A percentile compares a stretch with the other conserved stretches of the same genome.
Conservation (phyloP, 2,329 filamentous ascomycete genomes). For the Dendryphion nanum region DNA sequence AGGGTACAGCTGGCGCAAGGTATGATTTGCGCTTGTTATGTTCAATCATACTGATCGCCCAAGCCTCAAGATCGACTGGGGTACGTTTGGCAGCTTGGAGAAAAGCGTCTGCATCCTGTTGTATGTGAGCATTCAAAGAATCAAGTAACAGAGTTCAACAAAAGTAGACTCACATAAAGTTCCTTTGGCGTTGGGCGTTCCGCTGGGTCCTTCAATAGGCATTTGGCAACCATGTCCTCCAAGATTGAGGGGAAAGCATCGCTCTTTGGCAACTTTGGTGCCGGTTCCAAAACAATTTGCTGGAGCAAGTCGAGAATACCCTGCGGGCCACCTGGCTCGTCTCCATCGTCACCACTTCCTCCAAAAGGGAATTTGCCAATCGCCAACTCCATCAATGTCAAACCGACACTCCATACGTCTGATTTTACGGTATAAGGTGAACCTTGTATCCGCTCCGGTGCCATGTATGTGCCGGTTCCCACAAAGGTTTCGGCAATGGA, state of each 20-base stretch:
- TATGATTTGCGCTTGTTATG: conserved; percentile 94
- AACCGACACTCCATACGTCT: conserved; percentile 96
- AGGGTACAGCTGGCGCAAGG: conserved; percentile 75
- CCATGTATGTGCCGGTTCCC: conserved; percentile 98
- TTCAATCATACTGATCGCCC: conserved; percentile 93
- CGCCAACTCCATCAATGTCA: conserved; percentile 93
- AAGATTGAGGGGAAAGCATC: conserved; percentile 94
- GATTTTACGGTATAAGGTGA: conserved; percentile 97
- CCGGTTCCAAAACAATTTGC: conserved; percentile 95
- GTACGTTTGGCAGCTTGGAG: conserved; percentile 95
- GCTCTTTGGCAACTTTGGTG: conserved; percentile 90
- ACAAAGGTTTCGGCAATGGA: conserved; percentile 98
- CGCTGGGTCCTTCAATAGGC: conserved; percentile 84
- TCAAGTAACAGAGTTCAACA: background rate
- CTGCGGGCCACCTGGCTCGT: conserved; percentile 70
- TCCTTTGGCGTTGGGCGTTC: conserved; percentile 89
- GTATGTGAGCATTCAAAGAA: too few relatives aligned
- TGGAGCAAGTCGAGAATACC: conserved; percentile 95
- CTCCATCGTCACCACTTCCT: conserved; percentile 71
- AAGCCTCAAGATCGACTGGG: conserved; percentile 87
- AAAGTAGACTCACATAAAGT: conserved; percentile 68
- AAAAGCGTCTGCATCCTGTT: conserved; percentile 85
- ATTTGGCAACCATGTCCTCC: conserved; percentile 97
- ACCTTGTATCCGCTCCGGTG: conserved; percentile 94
- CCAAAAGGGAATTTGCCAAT: conserved; percentile 97